Conservation (phyloP, 345 rosid genomes). For the Mercurialis annua region DNA sequence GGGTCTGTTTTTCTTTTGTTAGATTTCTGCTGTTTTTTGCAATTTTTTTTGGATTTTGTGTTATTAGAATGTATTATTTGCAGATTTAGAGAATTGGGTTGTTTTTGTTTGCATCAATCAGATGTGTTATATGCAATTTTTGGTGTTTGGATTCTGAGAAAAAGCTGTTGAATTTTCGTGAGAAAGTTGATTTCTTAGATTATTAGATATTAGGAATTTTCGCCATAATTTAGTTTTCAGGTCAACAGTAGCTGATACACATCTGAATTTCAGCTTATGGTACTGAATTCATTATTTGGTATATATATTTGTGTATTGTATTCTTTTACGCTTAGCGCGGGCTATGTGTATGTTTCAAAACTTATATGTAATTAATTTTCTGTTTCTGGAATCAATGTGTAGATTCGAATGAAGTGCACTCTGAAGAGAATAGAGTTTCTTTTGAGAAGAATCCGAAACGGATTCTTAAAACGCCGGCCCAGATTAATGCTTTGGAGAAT, state of each 20-base stretch:
- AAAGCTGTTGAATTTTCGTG: conserved; percentile 1
- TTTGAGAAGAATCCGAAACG: conserved; percentile 56
- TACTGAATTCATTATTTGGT: background rate
- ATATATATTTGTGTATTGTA: background rate
- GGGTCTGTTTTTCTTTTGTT: background rate
- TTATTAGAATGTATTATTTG: background rate
- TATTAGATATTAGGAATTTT: background rate
- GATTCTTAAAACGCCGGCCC: conserved; percentile 67
- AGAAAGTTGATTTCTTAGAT: background rate
- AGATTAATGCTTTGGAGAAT: conserved; percentile 69
- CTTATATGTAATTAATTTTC: conserved; percentile 2
- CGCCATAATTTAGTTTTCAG: background rate
- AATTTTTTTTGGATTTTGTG: conserved; percentile 2
- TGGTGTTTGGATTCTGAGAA: conserved; percentile 19
- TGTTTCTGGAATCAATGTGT: conserved; percentile 16
- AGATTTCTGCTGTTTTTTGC: background rate
- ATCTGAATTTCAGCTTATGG: background rate
- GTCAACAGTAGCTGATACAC: conserved; percentile 2
- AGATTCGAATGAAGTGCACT: conserved; percentile 60
- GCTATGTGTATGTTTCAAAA: background rate
- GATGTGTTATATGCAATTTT: background rate
- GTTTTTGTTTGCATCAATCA: background rate
- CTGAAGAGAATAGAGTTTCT: conserved; percentile 58
- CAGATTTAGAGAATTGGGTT: background rate
- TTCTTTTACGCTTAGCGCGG: background rate